Base-by-base conservation (phyloP, 257 asterid genomes). In the Nicotiana attenuata region DNA sequence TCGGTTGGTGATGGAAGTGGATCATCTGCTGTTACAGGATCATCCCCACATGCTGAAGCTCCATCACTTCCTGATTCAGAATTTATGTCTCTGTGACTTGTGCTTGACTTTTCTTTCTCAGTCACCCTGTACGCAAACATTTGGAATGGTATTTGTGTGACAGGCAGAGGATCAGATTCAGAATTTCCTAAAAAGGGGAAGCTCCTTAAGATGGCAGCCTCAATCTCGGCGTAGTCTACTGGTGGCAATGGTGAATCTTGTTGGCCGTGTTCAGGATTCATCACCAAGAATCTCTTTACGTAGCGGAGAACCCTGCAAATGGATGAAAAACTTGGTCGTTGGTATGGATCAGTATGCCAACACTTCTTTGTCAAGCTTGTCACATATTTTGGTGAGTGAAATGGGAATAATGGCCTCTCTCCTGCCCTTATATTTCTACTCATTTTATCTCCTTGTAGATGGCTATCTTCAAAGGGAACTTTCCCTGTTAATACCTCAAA, bases 341-440 rank as follows among this genome's bases (percentile, higher is more conserved):
- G 90, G 65, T 75, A 76, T 16, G 91, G 90, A 61, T 88, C 90
- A 45, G 24, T 53, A 28, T 88, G 90, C 91, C 90, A 88, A 76
- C 91, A 88, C 57, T 82, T 88, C 81, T 87, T 88, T 20, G 90
- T 88, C 80, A 88, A 79, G 76, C 78, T 85, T 13, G 91, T 88
- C 82, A 87, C 22, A 26, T 68, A 91, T 78, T 93, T 95, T 0
- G 96, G 97, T 0, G 93, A 81, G 82, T 92, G 91, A 85, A 88
- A 93, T 2, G 99, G 98, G 87, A 95, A 95, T 64, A 95, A 67
- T 1, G 99, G 99, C 84, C 99, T 89, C 84, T 95, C 98, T 13
- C 99, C 99, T 24, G 94, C 93, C 76, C 93, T 88, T 33, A 95
- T 89, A 81, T 95, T 95, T 17, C 95, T 84, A 63, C 97, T 87